phyloP scores from a whole-genome alignment of 2,329 filamentous ascomycete species.

The Aspergillus ibericus region DNA sequence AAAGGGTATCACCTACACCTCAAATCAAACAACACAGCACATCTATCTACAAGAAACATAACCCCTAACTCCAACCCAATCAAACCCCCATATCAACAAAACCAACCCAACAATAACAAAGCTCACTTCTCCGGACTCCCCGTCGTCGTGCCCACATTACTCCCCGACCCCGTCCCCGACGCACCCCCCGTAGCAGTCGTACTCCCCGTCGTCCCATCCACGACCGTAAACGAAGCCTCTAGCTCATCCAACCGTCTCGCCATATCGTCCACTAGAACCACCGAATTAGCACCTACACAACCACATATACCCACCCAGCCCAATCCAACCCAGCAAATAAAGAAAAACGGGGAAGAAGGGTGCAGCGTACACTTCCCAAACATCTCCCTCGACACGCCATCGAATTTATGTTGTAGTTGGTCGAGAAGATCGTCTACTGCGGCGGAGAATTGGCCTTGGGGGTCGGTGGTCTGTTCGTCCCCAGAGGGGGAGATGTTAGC shows the following conservation, averaged over 20 bases:
- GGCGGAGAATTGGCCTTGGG: slow-evolving; percentile 61
- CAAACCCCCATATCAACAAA: not conserved
- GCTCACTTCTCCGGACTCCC: not conserved
- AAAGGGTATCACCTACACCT: not conserved
- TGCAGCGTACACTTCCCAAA: slow-evolving; percentile 74
- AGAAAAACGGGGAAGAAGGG: not conserved
- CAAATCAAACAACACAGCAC: not conserved
- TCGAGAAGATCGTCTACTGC: slow-evolving; percentile 87
- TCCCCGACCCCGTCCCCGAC: slow-evolving; percentile 15
- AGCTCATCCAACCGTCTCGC: slow-evolving; percentile 79
- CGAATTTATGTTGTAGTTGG: slow-evolving; percentile 81
- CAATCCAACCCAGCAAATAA: not conserved
- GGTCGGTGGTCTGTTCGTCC: slow-evolving; percentile 28
- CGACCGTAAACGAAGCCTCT: slow-evolving; percentile 68
- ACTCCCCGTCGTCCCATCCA: slow-evolving; percentile 32
- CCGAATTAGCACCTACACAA: not conserved
- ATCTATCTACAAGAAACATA: not conserved
- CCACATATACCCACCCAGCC: too few species aligned
- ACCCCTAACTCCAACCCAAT: not conserved
- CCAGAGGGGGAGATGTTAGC: too few species aligned
- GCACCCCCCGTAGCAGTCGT: slow-evolving; percentile 12
- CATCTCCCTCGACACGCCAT: slow-evolving; percentile 79
- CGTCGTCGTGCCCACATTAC: slow-evolving; percentile 9
- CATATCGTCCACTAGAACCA: slow-evolving; percentile 83
- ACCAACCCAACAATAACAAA: not conserved